A percentile compares a stretch with the other conserved stretches of the same genome.
phyloP scores from a whole-genome alignment of 73 alveolate genomes.

The Paramecium sexaurelia region DNA sequence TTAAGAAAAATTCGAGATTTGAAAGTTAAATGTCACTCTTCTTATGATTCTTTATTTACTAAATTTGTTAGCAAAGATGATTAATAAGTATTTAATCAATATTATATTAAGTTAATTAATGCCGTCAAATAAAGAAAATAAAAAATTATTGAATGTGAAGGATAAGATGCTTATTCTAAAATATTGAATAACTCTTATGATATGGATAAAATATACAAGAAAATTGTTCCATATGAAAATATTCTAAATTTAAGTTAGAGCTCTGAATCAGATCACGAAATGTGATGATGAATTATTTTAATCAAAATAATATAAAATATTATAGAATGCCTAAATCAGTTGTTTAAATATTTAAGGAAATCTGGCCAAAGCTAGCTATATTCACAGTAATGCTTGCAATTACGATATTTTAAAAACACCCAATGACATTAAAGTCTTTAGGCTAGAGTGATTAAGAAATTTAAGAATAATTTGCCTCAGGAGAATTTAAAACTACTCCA shows the following conservation, averaged over 20 bases:
- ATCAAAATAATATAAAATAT: neutral
- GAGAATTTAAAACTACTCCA: neutral
- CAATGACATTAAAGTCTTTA: neutral
- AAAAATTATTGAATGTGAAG: neutral
- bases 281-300: neutral
- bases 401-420: neutral
- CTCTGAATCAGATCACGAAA: slow-evolving; percentile 27
- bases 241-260: neutral
- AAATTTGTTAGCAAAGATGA: neutral
- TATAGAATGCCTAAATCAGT: neutral
- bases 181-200: neutral
- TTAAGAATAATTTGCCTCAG: neutral
- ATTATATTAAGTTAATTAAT: neutral
- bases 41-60: slow-evolving; percentile 23
- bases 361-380: neutral
- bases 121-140: neutral
- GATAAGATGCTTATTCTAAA: neutral
- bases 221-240: neutral
- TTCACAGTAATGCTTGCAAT: neutral
- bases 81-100: neutral
- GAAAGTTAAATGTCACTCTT: slow-evolving; percentile 12
- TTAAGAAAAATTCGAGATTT: neutral
- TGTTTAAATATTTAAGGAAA: neutral
- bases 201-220: slow-evolving; percentile 26
- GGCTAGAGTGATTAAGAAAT: neutral